Evolutionary conservation across 345 rosid genomes (phyloP), one percentile per base, ranked within the genome.

Genomic region (Anastatica hierochuntica): DNA sequence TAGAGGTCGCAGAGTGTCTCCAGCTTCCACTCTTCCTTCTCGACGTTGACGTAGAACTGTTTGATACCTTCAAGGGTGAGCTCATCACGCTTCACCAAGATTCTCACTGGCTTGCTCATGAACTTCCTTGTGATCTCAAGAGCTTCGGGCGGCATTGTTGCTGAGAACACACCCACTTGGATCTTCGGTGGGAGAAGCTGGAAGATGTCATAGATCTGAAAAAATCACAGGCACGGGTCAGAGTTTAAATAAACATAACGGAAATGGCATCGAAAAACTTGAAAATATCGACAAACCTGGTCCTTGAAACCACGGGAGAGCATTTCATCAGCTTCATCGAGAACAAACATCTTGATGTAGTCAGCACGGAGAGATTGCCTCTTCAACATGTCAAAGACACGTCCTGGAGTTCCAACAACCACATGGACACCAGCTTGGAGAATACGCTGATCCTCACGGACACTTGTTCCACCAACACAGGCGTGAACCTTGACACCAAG

Each of bases 311-410:
- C 92, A 43, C 92, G 84, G 15, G 90, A 83, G 53, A 83, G 87
- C 90, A 83, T 83, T 37, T 83, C 90, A 69, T 83, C 90, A 37
- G 90, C 90, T 62, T 83, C 90, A 59, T 83, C 90, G 66, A 83
- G 69, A 17, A 79, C 83, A 70, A 83, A 83, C 75, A 83, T 83
- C 76, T 61, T 78, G 49, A 83, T 83, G 55, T 55, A 0, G 54
- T 83, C 90, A 12, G 87, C 80, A 18, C 80, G 82, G 20, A 83
- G 84, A 14, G 87, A 84, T 35, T 84, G 92, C 31, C 92, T 77
- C 60, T 83, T 67, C 63, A 83, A 66, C 92, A 83, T 83, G 81
- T 83, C 92, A 67, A 80, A 83, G 34, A 83, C 90, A 60, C 90
- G 87, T 7, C 87, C 90, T 49, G 90, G 90, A 10, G 90, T 83